Conservation (phyloP, 176 grass and related monocot genomes). For the Thinopyrum elongatum region DNA sequence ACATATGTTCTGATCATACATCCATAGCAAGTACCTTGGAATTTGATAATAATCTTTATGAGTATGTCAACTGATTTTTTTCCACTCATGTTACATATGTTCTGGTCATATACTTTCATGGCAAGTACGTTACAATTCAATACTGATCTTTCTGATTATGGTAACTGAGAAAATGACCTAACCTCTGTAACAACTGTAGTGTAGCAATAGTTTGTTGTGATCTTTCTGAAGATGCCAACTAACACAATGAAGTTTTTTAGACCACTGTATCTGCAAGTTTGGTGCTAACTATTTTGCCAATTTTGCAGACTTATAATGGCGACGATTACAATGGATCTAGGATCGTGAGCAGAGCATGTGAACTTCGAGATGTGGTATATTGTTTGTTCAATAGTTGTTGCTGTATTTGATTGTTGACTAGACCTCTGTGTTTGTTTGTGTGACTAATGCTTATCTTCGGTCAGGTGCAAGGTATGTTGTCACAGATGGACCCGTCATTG, state of each 20-base stretch:
- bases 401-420: background rate
- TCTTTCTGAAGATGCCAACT: background rate
- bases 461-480: constrained; percentile 95
- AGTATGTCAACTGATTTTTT: background rate
- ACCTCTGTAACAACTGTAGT: constrained; percentile 1
- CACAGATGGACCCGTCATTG: constrained; percentile 95
- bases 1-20: constrained; percentile 10
- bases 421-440: background rate
- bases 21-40: background rate
- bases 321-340: constrained; percentile 84
- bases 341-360: constrained; percentile 96
- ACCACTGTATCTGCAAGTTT: background rate
- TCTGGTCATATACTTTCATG: background rate
- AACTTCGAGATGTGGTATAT: constrained; percentile 92
- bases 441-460: constrained; percentile 13
- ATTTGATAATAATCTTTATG: background rate
- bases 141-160: background rate
- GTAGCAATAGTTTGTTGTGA: background rate
- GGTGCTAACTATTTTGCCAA: constrained; percentile 18
- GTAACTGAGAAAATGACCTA: constrained; percentile 1
- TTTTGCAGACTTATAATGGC: constrained; percentile 78
- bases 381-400: constrained; percentile 13
- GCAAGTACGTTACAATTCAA: background rate
- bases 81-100: constrained; percentile 1
- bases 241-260: constrained; percentile 29